phyloP scores from a whole-genome alignment of 768 basidiomycete genomes.

The Leccinum barrowsii region DNA sequence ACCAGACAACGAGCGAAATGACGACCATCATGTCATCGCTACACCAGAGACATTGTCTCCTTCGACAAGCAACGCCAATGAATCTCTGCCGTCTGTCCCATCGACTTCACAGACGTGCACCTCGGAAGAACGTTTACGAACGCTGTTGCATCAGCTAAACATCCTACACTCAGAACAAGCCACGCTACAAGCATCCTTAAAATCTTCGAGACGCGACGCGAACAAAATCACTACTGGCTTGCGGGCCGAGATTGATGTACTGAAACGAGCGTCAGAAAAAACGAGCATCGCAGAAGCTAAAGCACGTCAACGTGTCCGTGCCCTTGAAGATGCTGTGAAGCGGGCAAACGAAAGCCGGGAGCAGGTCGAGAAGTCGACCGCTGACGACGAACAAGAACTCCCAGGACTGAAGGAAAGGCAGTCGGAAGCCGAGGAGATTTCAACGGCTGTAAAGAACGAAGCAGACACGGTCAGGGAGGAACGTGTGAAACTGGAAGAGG shows the following conservation, averaged over 20 bases:
- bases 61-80: conserved; percentile 27
- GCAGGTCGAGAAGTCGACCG: conserved; percentile 40
- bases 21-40: conserved; percentile 12
- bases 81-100: conserved; percentile 15
- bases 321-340: conserved; percentile 85
- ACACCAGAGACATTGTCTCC: conserved; percentile 16
- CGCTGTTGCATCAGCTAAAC: conserved; percentile 67
- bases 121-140: conserved; percentile 61
- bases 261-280: conserved; percentile 83
- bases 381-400: conserved; percentile 38
- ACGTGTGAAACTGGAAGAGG: conserved; percentile 46
- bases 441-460: conserved; percentile 38
- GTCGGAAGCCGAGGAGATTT: conserved; percentile 38
- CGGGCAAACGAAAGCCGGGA: conserved; percentile 59
- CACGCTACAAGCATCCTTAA: conserved; percentile 63
- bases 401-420: conserved; percentile 41
- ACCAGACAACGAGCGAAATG: conserved; percentile 21
- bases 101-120: conserved; percentile 36
- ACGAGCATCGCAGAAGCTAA: conserved; percentile 69
- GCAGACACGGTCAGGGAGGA: conserved; percentile 45
- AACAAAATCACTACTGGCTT: conserved; percentile 82
- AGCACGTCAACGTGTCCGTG: conserved; percentile 82
- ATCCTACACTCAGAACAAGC: conserved; percentile 64
- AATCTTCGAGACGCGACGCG: conserved; percentile 72
- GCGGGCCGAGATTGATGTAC: conserved; percentile 77